phyloP scores from a whole-genome alignment of 352 stramenopile genomes.

The Pythium sp. region DNA sequence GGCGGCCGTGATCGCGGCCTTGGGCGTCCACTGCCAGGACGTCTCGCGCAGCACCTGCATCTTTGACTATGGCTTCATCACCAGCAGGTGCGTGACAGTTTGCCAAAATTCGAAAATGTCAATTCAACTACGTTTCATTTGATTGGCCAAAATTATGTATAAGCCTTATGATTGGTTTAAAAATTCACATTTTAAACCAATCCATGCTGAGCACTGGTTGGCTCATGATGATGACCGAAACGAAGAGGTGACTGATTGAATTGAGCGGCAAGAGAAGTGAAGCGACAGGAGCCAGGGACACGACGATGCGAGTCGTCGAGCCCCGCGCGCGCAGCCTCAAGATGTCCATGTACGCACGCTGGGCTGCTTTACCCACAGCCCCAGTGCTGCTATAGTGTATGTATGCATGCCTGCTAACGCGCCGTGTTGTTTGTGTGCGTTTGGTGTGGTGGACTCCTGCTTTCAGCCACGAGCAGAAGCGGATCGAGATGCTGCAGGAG shows the following conservation, averaged over 20 bases:
- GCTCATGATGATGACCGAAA: neutral
- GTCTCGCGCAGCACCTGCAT: constrained; percentile 39
- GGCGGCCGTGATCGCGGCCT: constrained; percentile 34
- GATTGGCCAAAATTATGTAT: neutral
- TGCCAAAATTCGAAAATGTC: neutral
- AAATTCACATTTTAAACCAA: neutral
- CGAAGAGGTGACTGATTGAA: neutral
- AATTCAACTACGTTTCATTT: neutral
- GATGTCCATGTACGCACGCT: constrained; percentile 8
- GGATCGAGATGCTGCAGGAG: constrained; percentile 32
- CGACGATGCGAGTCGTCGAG: constrained; percentile 9
- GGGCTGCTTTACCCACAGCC: neutral
- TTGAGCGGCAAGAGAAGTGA: neutral
- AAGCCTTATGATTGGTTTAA: neutral
- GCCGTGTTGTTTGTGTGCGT: neutral
- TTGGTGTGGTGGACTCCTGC: neutral
- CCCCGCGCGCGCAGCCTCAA: constrained; percentile 2
- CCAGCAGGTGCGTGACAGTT: neutral
- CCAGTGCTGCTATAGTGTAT: neutral
- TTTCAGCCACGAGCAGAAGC: constrained; percentile 33
- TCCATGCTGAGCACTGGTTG: neutral
- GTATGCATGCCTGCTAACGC: neutral
- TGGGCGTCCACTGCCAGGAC: constrained; percentile 46
- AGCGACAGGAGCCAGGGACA: constrained; percentile 8
- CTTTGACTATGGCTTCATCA: neutral